Percentiles rank a stretch among this genome's conserved stretches.
phyloP scores from a whole-genome alignment of 2,329 filamentous ascomycete species.

The Cladophialophora exuberans region DNA sequence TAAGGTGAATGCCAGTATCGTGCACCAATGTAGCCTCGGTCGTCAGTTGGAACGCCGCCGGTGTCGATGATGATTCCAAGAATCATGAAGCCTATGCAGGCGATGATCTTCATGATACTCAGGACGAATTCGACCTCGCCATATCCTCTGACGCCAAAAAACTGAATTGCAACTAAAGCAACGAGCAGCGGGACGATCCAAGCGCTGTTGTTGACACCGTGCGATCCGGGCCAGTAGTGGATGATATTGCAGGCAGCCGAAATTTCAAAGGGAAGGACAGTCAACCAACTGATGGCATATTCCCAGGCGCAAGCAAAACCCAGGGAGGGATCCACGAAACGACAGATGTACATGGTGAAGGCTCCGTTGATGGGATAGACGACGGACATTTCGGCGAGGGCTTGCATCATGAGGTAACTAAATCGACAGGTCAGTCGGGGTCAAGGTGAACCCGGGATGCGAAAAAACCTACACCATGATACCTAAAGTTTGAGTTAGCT shows the following conservation, averaged over 20 bases:
- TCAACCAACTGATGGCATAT: slow-evolving; percentile 59
- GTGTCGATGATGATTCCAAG: slow-evolving; percentile 84
- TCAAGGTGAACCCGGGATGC: slow-evolving; percentile 51
- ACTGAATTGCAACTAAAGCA: slow-evolving; percentile 26
- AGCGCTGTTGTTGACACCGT: slow-evolving; percentile 36
- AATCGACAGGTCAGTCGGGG: slow-evolving; percentile 44
- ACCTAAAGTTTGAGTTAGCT: slow-evolving; percentile 23
- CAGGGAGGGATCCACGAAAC: slow-evolving; percentile 65
- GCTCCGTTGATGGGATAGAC: slow-evolving; percentile 66
- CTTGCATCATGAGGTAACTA: slow-evolving; percentile 56
- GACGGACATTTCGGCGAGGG: slow-evolving; percentile 64
- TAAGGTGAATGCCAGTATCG: slow-evolving; percentile 62
- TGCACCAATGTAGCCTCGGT: slow-evolving; percentile 31
- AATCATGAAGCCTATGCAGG: slow-evolving; percentile 69
- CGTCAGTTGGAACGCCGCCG: slow-evolving; percentile 58
- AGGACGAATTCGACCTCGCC: slow-evolving; percentile 60
- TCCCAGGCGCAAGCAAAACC: slow-evolving; percentile 48
- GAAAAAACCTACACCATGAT: slow-evolving; percentile 53
- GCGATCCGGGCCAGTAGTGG: slow-evolving; percentile 58
- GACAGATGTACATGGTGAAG: slow-evolving; percentile 60
- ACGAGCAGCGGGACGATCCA: slow-evolving; percentile 35
- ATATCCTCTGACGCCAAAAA: slow-evolving; percentile 60
- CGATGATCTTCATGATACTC: slow-evolving; percentile 60
- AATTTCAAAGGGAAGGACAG: slow-evolving; percentile 58
- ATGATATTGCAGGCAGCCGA: slow-evolving; percentile 59